Evolutionary conservation across 1,139 yeast species (phyloP).

Genomic region (Saccharomyces hybrid): DNA sequence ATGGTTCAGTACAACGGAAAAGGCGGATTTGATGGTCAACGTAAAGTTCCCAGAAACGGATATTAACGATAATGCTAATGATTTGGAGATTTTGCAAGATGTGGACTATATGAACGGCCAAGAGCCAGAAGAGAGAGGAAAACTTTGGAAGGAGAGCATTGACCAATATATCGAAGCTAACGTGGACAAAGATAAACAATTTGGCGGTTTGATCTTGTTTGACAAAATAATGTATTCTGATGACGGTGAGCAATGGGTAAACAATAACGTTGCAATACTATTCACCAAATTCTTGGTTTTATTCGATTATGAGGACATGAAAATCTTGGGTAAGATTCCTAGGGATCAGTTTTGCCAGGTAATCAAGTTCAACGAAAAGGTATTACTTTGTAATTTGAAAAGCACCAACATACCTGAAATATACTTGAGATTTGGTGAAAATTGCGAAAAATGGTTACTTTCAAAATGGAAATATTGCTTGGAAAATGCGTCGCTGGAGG

Average conservation of each 20-base stretch:
- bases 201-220: conserved; percentile 11
- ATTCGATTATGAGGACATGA: conserved; percentile 13
- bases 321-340: conserved; percentile 22
- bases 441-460: conserved; percentile 4
- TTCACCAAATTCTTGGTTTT: conserved; percentile 17
- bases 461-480: conserved; percentile 24
- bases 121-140: not conserved
- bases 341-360: conserved; percentile 13
- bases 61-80: not conserved
- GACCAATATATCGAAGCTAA: not conserved
- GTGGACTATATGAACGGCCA: not conserved
- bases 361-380: conserved; percentile 10
- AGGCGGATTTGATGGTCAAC: not conserved
- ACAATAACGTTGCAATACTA: conserved; percentile 9
- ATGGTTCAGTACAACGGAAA: conserved; percentile 6
- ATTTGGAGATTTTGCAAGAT: not conserved
- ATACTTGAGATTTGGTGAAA: conserved; percentile 15
- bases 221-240: conserved; percentile 17
- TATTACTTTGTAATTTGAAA: conserved; percentile 22
- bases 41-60: not conserved
- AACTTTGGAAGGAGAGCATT: not conserved
- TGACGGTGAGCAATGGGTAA: conserved; percentile 25
- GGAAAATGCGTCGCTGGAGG: conserved; percentile 6
- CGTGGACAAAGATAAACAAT: conserved; percentile 4
- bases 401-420: conserved; percentile 27